Conservation (phyloP, 805 yeast species). For the Wickerhamiella vanderwaltii region DNA sequence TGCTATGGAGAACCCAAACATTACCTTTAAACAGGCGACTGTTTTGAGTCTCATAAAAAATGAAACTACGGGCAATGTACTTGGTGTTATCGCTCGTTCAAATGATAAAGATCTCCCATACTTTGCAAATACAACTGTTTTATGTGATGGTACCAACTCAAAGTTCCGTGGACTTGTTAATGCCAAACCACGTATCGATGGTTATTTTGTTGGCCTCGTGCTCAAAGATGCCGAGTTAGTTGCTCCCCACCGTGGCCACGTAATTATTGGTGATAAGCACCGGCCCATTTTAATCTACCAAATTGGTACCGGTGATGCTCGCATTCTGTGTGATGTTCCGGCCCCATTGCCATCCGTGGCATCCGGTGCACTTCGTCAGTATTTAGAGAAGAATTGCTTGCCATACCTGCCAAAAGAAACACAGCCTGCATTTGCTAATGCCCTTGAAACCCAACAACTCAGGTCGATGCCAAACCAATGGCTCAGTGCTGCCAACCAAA, state of each 20-base stretch:
- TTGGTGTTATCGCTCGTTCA: conserved; percentile 49
- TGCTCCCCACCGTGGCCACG: conserved; percentile 71
- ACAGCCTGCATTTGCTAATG: conserved; percentile 54
- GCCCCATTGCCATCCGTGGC: conserved; percentile 59
- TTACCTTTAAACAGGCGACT: conserved; percentile 70
- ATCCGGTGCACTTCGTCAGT: conserved; percentile 44
- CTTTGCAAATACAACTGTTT: conserved; percentile 53
- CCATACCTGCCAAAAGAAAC: conserved; percentile 55
- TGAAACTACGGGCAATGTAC: conserved; percentile 41
- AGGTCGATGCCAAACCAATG: conserved; percentile 91
- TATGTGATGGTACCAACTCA: conserved; percentile 91
- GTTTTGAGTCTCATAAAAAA: conserved; percentile 56
- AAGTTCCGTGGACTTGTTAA: conserved; percentile 65
- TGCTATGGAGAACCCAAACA: conserved; percentile 58
- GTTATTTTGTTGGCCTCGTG: conserved; percentile 79
- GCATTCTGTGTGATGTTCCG: conserved; percentile 81
- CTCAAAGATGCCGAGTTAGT: conserved; percentile 68
- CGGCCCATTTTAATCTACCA: conserved; percentile 86
- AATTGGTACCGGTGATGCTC: conserved; percentile 66
- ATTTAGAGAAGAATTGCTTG: conserved; percentile 48
- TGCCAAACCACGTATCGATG: conserved; percentile 57
- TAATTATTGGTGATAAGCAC: conserved; percentile 61
- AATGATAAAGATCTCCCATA: conserved; percentile 27
- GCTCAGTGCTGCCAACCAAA: conserved; percentile 57
- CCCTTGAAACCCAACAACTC: conserved; percentile 47